phyloP scores from a whole-genome alignment of 2,329 filamentous ascomycete genomes.

The Aspergillus tamarii region DNA sequence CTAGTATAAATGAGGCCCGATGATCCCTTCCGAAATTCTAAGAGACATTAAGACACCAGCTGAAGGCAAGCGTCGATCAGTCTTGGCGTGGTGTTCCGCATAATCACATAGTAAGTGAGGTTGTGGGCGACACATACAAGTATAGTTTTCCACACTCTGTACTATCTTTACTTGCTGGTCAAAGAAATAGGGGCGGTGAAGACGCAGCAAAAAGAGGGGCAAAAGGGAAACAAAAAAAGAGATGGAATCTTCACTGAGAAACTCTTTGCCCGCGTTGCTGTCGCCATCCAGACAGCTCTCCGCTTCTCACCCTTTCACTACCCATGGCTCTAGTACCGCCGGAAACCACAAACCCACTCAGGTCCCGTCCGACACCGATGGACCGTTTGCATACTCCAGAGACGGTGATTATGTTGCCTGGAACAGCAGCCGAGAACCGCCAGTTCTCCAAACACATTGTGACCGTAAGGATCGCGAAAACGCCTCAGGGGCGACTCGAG shows the following conservation, averaged over 20 bases:
- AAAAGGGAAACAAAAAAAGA: background rate
- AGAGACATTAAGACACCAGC: background rate
- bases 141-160: background rate
- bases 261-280: conserved; percentile 17
- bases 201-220: background rate
- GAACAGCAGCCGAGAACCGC: conserved; percentile 1
- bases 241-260: conserved; percentile 17
- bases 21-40: conserved; percentile 1
- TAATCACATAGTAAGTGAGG: background rate
- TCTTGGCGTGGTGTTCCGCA: conserved; percentile 9
- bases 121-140: background rate
- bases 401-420: conserved; percentile 8
- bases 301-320: conserved; percentile 22
- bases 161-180: background rate
- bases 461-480: conserved; percentile 14
- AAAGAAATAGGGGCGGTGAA: background rate
- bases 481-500: conserved; percentile 2
- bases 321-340: conserved; percentile 27
- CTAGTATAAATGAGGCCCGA: conserved; percentile 15
- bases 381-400: conserved; percentile 21
- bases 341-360: conserved; percentile 17
- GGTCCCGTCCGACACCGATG: conserved; percentile 16
- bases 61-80: conserved; percentile 6
- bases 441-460: conserved; percentile 15
- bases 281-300: conserved; percentile 22